Conservation (phyloP, 2,329 filamentous ascomycete species). For the Biscogniauxia mediterranea region DNA sequence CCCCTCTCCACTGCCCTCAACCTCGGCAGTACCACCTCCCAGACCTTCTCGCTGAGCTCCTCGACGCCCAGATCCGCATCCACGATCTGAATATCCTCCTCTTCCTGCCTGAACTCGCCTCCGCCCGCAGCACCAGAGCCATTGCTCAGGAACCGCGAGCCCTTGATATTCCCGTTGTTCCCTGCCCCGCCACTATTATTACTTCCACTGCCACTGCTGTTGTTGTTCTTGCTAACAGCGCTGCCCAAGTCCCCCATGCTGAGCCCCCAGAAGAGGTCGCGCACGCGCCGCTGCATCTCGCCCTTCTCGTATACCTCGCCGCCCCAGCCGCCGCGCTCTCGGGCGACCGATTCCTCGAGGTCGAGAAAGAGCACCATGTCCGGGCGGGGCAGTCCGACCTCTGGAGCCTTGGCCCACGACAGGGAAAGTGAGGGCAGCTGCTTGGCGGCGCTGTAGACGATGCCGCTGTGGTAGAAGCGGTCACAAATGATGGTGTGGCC, state of each 20-base stretch:
- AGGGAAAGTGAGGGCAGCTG: constrained; percentile 67
- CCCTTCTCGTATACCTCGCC: constrained; percentile 84
- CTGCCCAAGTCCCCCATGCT: constrained; percentile 45
- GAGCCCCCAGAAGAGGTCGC: constrained; percentile 67
- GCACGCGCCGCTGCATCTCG: constrained; percentile 77
- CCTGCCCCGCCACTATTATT: constrained; percentile 6
- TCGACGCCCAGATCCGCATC: constrained; percentile 55
- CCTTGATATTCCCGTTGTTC: background rate
- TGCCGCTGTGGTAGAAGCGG: constrained; percentile 92
- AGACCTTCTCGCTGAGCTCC: constrained; percentile 56
- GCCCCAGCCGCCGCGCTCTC: constrained; percentile 80
- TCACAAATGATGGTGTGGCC: constrained; percentile 83
- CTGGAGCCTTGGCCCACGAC: constrained; percentile 79
- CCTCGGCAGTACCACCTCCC: constrained; percentile 47
- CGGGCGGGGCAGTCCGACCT: constrained; percentile 81
- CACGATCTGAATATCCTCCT: constrained; percentile 53
- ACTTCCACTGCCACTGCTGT: constrained; percentile 15
- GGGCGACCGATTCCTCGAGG: constrained; percentile 70
- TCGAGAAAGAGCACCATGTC: constrained; percentile 88
- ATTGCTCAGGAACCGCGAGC: constrained; percentile 15
- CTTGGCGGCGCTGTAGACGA: constrained; percentile 91
- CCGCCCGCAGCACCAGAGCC: constrained; percentile 21
- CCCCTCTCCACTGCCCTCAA: constrained; percentile 51
- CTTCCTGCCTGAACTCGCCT: constrained; percentile 45
- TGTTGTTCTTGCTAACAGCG: constrained; percentile 20